Percentiles rank a stretch among this genome's conserved stretches.
These are phyloP conservation scores for Phytophthora syringae DNA, from an alignment of 352 stramenopile species.

Conservation along the genomic window DNA sequence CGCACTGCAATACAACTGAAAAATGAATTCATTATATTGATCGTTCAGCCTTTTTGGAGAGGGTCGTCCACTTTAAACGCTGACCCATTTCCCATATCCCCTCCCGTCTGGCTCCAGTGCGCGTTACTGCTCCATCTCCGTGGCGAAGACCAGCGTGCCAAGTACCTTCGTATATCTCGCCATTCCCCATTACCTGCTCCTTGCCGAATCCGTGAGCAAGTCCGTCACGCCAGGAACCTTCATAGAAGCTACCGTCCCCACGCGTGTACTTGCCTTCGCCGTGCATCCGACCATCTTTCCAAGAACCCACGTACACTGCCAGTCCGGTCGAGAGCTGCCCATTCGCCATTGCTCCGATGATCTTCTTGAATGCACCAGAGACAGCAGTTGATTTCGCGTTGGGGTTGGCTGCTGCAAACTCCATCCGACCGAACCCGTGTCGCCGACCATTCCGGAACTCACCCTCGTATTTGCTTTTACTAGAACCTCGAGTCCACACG, in stretches of 20 bases:
- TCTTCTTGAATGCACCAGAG: conserved; percentile 23
- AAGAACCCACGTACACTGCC: conserved; percentile 62
- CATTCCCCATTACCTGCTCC: conserved; percentile 43
- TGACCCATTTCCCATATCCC: conserved; percentile 68
- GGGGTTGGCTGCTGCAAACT: conserved; percentile 37
- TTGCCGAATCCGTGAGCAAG: conserved; percentile 64
- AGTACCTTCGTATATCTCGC: conserved; percentile 67
- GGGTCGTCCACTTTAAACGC: conserved; percentile 72
- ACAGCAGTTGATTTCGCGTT: conserved; percentile 3
- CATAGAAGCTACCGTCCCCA: conserved; percentile 66
- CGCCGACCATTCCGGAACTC: conserved; percentile 60
- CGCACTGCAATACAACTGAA: background rate
- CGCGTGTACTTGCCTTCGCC: conserved; percentile 73
- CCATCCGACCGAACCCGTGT: conserved; percentile 68
- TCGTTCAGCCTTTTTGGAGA: conserved; percentile 37
- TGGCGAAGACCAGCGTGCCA: conserved; percentile 65
- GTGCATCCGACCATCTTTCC: conserved; percentile 70
- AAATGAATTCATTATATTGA: background rate
- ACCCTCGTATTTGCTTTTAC: conserved; percentile 63
- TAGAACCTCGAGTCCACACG: conserved; percentile 44
- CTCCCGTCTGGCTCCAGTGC: conserved; percentile 46
- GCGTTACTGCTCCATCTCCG: conserved; percentile 60
- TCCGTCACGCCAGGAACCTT: conserved; percentile 68
- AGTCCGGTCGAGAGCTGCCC: conserved; percentile 9
- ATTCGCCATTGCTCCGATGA: conserved; percentile 19